phyloP scores from a whole-genome alignment of 179 eudicot genomes.

The Gypsophila paniculata region DNA sequence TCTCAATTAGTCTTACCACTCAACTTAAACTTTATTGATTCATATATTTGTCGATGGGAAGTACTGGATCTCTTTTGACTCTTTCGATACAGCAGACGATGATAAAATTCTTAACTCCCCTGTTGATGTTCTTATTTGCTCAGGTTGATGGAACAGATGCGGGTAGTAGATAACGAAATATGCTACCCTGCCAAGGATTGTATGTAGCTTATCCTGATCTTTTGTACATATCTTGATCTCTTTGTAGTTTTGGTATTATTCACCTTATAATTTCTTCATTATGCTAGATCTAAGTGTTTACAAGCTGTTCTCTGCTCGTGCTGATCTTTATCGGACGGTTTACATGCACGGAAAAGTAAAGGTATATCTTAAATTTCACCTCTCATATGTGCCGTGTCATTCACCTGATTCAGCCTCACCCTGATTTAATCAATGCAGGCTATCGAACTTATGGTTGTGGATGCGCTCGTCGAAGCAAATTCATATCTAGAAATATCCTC shows the following conservation, averaged over 20 bases:
- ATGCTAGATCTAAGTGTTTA: conserved; percentile 64
- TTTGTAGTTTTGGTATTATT: conserved; percentile 1
- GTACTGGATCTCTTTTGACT: neutral
- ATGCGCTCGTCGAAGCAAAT: conserved; percentile 70
- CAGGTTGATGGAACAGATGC: conserved; percentile 79
- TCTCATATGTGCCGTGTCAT: neutral
- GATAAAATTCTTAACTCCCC: neutral
- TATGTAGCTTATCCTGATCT: conserved; percentile 26
- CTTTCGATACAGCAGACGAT: neutral
- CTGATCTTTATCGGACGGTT: conserved; percentile 76
- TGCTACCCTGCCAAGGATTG: conserved; percentile 82
- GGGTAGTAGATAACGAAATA: conserved; percentile 72
- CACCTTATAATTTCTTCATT: conserved; percentile 13
- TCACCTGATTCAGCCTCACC: conserved; percentile 1
- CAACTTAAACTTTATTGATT: neutral
- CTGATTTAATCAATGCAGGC: conserved; percentile 41
- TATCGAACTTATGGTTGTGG: conserved; percentile 76
- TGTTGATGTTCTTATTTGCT: neutral
- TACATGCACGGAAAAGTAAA: conserved; percentile 80
- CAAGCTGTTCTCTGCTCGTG: conserved; percentile 73
- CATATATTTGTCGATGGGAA: neutral
- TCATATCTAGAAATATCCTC: conserved; percentile 50
- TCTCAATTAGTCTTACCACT: neutral
- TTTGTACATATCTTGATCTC: neutral
- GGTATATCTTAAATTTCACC: conserved; percentile 31